Percentiles rank a stretch among this genome's conserved stretches.
These are phyloP conservation scores for Exophiala spinifera DNA, from an alignment of 2,329 filamentous ascomycete genomes.

Conservation along the genomic window DNA sequence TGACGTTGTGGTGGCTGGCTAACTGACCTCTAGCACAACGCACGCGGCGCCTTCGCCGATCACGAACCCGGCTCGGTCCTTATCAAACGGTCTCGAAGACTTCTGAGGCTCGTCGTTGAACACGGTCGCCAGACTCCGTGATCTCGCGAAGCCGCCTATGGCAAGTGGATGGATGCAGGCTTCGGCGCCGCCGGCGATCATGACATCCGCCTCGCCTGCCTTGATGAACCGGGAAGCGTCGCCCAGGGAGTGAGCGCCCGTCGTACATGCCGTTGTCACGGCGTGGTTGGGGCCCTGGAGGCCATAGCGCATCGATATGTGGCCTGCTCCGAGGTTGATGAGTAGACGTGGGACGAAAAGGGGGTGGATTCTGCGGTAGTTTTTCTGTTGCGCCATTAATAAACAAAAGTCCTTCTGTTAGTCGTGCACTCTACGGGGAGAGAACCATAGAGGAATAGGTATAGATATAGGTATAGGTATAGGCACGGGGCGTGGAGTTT, in stretches of 20 bases:
- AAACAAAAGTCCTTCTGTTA: constrained; percentile 10
- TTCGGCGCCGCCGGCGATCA: constrained; percentile 93
- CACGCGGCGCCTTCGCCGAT: constrained; percentile 90
- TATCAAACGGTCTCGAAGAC: constrained; percentile 85
- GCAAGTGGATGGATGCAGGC: constrained; percentile 94
- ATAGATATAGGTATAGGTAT: too few species aligned
- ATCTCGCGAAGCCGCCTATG: constrained; percentile 85
- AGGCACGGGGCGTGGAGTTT: too few species aligned
- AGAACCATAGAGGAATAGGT: too few species aligned
- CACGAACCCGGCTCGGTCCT: constrained; percentile 76
- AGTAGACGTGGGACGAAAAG: constrained; percentile 89
- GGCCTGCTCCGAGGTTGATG: constrained; percentile 91
- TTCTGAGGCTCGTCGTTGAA: constrained; percentile 70
- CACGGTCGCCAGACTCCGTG: constrained; percentile 76
- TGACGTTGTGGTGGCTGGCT: too few species aligned
- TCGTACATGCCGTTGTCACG: constrained; percentile 92
- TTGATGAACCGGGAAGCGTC: constrained; percentile 91
- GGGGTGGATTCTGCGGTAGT: constrained; percentile 85
- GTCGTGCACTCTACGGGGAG: too few species aligned
- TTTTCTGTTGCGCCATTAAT: constrained; percentile 20
- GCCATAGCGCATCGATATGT: constrained; percentile 88
- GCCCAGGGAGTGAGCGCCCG: constrained; percentile 88
- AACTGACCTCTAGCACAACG: constrained; percentile 68
- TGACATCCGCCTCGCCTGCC: constrained; percentile 88
- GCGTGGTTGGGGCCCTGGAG: constrained; percentile 91